Conservation (phyloP, 140 eudicot species). For the Erigeron philadelphicus region DNA sequence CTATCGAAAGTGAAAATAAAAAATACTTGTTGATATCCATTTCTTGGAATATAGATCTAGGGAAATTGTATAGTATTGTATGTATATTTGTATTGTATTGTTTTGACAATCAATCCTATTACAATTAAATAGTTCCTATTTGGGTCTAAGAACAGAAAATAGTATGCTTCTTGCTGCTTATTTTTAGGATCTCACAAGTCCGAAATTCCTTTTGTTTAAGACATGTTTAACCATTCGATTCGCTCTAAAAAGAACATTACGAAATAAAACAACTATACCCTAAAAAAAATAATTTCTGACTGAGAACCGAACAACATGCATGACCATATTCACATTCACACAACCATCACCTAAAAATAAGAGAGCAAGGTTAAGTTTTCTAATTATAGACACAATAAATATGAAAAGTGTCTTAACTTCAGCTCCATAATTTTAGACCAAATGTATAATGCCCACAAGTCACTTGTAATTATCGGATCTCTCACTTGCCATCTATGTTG, state of each 20-base stretch:
- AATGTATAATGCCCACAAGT: slow-evolving; percentile 16
- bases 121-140: too few relatives aligned
- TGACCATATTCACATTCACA: background rate
- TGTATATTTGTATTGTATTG: too few relatives aligned
- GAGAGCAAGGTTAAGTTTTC: slow-evolving; percentile 13
- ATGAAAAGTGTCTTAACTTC: background rate
- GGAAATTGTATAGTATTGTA: too few relatives aligned
- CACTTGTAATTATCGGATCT: background rate
- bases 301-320: slow-evolving; percentile 20
- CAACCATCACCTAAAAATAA: slow-evolving; percentile 18
- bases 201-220: too few relatives aligned
- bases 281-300: background rate
- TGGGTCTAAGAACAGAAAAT: too few relatives aligned
- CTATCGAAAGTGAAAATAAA: slow-evolving; percentile 33
- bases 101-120: too few relatives aligned
- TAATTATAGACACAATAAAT: slow-evolving; percentile 7
- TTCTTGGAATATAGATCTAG: background rate
- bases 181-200: too few relatives aligned
- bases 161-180: too few relatives aligned
- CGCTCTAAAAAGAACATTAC: background rate
- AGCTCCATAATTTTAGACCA: background rate
- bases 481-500: slow-evolving; percentile 5
- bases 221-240: background rate
- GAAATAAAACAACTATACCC: background rate
- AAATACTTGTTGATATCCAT: slow-evolving; percentile 31